phyloP scores from a whole-genome alignment of 1,139 yeast species.

The Zygosaccharomyces sapae region DNA sequence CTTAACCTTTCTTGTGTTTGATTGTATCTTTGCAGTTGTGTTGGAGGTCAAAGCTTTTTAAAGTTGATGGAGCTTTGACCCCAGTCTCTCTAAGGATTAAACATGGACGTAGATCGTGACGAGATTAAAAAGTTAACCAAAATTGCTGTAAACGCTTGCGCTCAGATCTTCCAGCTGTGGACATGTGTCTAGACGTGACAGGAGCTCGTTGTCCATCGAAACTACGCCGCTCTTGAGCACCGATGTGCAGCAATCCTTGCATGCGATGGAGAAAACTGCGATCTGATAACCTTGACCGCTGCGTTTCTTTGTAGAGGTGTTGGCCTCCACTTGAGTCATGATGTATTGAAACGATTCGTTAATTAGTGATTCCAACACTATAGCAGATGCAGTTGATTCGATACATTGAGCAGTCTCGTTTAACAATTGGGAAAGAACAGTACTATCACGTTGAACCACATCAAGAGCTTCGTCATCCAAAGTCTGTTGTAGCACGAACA shows the following conservation, averaged over 20 bases:
- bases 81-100: too few relatives aligned
- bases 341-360: conserved; percentile 31
- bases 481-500: conserved; percentile 42
- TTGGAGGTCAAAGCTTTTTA: too few relatives aligned
- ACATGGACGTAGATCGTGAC: conserved; percentile 5
- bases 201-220: conserved; percentile 32
- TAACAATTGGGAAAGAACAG: conserved; percentile 34
- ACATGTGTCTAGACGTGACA: conserved; percentile 47
- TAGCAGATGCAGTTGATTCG: conserved; percentile 26
- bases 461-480: conserved; percentile 36
- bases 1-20: neutral
- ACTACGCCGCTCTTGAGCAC: conserved; percentile 62
- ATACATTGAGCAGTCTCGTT: conserved; percentile 47
- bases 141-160: conserved; percentile 86
- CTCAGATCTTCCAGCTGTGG: conserved; percentile 80
- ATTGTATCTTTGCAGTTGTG: too few relatives aligned
- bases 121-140: conserved; percentile 39
- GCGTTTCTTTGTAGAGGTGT: conserved; percentile 28
- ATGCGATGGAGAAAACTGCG: conserved; percentile 30
- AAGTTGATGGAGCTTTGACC: too few relatives aligned
- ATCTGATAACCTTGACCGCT: conserved; percentile 20
- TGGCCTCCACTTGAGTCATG: conserved; percentile 25
- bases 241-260: conserved; percentile 34
- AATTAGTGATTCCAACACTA: conserved; percentile 28
- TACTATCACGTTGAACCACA: conserved; percentile 28